Base-by-base conservation (phyloP, 1,139 yeast genomes). In the Groenewaldozyma auringiensis region DNA sequence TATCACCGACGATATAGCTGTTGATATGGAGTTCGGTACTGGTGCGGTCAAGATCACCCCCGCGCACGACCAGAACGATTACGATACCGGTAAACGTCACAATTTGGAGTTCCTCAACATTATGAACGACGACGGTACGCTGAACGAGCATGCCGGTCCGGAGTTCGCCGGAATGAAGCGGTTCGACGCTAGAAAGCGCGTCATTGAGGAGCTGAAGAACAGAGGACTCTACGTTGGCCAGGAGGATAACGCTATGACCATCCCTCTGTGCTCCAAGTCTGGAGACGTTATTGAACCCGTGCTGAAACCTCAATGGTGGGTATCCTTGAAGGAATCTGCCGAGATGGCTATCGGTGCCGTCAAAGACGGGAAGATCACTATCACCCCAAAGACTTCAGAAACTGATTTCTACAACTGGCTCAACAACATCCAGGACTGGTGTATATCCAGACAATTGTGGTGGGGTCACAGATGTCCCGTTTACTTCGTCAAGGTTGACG, bases 391-490 rank as follows among this genome's bases (percentile, higher is more conserved):
- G 68, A 74, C 89, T 21, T 88, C 96, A 8, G 95, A 88, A 70
- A 77, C 83, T 51, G 98, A 92, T 70, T 92, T 83, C 69, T 84
- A 83, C 81, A 87, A 82, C 66, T 92, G 98, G 98, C 73, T 92
- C 67, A 94, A 83, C 65, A 86, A 88, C 68, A 84, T 89, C 56
- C 97, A 94, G 72, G 98, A 92, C 71, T 92, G 98, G 98, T 92
- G 98, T 81, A 88, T 92, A 54, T 92, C 97, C 27, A 85, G 98
- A 71, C 98, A 92, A 73, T 78, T 92, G 62, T 92, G 98, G 98
- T 92, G 98, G 98, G 98, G 98, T 55, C 98, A 92, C 72, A 81
- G 97, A 72, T 87, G 96, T 69, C 98, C 98, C 21, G 96, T 86
- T 42, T 92, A 94, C 70, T 87, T 87, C 58, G 87, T 89, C 52